A percentile compares a stretch with the other conserved stretches of the same genome.
These are phyloP conservation scores for Linnemannia zychae DNA, from an alignment of 192 early-diverging fungal genomes.

Conservation along the genomic window DNA sequence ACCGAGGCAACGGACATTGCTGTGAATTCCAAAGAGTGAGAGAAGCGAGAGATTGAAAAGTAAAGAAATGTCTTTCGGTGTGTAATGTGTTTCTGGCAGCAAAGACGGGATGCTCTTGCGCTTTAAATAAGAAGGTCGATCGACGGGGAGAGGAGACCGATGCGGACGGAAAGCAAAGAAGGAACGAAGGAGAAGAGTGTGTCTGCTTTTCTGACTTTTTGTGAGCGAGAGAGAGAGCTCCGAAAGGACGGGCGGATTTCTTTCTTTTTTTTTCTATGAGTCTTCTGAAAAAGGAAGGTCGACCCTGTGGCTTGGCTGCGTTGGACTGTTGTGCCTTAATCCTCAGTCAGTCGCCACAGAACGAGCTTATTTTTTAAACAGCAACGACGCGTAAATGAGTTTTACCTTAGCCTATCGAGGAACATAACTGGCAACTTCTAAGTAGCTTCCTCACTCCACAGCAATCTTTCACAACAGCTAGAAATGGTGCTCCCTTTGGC, in stretches of 20 bases:
- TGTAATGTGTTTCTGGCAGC: neutral
- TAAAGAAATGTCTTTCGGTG: neutral
- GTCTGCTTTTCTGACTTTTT: neutral
- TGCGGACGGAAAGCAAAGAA: neutral
- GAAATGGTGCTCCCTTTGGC: no score
- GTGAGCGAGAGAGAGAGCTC: neutral
- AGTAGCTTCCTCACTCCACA: no score
- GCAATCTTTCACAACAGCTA: no score
- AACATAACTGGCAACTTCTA: no score
- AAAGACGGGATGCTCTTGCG: neutral
- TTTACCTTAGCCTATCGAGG: no score
- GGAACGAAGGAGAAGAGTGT: neutral
- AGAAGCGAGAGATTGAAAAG: neutral
- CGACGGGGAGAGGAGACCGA: neutral
- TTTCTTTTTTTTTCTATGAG: constrained; percentile 1
- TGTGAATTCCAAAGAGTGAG: neutral
- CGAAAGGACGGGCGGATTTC: neutral
- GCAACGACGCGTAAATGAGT: no score
- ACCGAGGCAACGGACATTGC: constrained; percentile 14
- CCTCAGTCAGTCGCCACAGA: neutral
- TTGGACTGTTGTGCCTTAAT: neutral
- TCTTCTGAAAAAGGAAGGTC: neutral
- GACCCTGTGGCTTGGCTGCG: neutral
- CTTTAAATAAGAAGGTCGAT: neutral
- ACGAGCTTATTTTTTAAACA: no score